phyloP scores from a whole-genome alignment of 1,139 yeast species.

The Taphrina flavorubra region DNA sequence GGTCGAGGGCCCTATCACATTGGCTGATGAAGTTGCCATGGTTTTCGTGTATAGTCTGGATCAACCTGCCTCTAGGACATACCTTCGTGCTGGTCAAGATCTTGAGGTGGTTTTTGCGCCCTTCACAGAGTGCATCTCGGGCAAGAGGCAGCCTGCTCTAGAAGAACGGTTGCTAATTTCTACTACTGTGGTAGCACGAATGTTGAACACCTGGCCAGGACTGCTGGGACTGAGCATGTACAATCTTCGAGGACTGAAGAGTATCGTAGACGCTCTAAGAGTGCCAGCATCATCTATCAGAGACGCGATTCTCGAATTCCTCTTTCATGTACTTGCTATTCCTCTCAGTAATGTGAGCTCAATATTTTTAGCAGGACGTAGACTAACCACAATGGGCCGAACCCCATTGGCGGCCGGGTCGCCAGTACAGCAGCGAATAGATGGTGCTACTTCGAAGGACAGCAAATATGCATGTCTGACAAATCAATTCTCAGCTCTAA shows the following conservation, averaged over 20 bases:
- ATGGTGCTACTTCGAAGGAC: conserved; percentile 1
- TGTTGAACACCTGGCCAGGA: conserved; percentile 80
- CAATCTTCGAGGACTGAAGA: conserved; percentile 63
- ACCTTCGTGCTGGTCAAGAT: conserved; percentile 67
- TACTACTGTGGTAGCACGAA: conserved; percentile 65
- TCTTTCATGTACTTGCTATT: conserved; percentile 70
- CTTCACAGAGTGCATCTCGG: conserved; percentile 61
- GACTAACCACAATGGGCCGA: conserved; percentile 47
- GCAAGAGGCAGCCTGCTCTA: conserved; percentile 57
- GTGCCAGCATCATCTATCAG: conserved; percentile 65
- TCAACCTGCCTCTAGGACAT: conserved; percentile 62
- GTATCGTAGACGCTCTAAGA: conserved; percentile 66
- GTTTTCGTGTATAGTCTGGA: conserved; percentile 68
- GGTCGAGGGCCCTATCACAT: conserved; percentile 62
- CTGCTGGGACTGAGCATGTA: conserved; percentile 68
- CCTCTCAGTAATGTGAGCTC: conserved; percentile 66
- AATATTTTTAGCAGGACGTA: conserved; percentile 52
- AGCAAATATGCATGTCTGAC: conserved; percentile 39
- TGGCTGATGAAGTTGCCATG: conserved; percentile 63
- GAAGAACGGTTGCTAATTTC: conserved; percentile 65
- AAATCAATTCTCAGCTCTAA: conserved; percentile 68
- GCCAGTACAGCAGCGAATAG: not conserved
- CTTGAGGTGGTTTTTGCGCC: conserved; percentile 67
- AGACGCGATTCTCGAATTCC: conserved; percentile 58
- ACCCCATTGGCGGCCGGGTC: conserved; percentile 32